Percentiles rank a stretch among this genome's conserved stretches.
These are phyloP conservation scores for Spergularia azorica DNA, from an alignment of 179 eudicot species.

Conservation along the genomic window DNA sequence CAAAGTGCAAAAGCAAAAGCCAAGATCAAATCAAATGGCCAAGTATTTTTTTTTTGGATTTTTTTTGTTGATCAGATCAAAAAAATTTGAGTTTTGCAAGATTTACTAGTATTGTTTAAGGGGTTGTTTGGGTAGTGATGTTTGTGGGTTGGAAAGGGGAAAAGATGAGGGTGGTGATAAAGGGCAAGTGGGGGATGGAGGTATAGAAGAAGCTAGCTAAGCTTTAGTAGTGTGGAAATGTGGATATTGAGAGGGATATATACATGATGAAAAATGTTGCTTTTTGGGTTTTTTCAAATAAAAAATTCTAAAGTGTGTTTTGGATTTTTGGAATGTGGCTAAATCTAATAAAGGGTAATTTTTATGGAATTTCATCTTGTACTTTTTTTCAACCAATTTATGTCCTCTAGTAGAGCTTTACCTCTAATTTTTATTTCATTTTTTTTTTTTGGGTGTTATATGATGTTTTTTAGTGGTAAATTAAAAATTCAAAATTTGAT, in stretches of 20 bases:
- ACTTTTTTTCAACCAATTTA: conserved; percentile 24
- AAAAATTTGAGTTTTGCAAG: conserved; percentile 19
- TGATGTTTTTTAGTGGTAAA: not conserved
- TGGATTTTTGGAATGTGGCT: conserved; percentile 32
- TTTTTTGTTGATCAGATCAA: conserved; percentile 9
- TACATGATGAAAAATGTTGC: conserved; percentile 31
- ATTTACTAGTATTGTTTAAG: conserved; percentile 19
- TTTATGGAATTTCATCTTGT: conserved; percentile 25
- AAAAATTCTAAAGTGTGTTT: conserved; percentile 27
- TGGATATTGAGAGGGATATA: conserved; percentile 21
- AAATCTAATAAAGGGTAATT: conserved; percentile 27
- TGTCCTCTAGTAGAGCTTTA: conserved; percentile 27
- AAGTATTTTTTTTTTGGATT: not conserved
- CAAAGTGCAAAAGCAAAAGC: conserved; percentile 38
- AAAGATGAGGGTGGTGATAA: conserved; percentile 22
- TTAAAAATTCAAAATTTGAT: conserved; percentile 3
- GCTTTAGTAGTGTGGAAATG: conserved; percentile 34
- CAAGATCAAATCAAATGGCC: not conserved
- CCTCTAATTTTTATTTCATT: conserved; percentile 17
- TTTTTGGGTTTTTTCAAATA: conserved; percentile 34
- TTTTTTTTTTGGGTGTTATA: not conserved
- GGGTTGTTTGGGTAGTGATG: conserved; percentile 21
- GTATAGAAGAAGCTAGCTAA: conserved; percentile 1
- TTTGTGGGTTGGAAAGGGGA: conserved; percentile 38
- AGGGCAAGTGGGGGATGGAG: conserved; percentile 28